Base-by-base conservation (phyloP, 352 stramenopile species). In the Phytophthora agathidicida region DNA sequence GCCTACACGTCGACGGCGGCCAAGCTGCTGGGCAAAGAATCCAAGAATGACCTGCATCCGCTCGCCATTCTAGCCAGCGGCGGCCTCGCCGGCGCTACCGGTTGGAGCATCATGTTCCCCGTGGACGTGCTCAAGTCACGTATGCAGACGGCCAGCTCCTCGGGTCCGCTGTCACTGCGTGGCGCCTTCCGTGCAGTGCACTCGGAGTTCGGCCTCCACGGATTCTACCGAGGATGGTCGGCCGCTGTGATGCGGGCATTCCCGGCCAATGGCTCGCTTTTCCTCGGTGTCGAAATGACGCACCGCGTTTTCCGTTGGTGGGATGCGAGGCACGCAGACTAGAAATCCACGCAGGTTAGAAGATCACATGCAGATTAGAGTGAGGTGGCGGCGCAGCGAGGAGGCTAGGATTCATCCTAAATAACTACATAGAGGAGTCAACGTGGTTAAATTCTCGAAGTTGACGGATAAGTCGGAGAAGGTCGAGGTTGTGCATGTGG, bases 231-330 rank as follows among this genome's bases (percentile, higher is more conserved):
- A 24, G 86, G 89, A 48, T 96, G 89, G 89, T 88, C 82, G 8
- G 85, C 87, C 1, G 87, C 86, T 0, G 87, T 95, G 35, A 23
- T 96, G 57, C 83, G 87, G 20, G 77, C 84, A n/a, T 96, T 96
- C 68, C 87, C 88, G 0, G 88, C 87, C 32, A 96, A 96, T 52
- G 89, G 87, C 17, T 91, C 86, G 54, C 81, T 96, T 8, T 96
- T 96, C 65, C 71, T 96, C 2, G 89, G 89, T n/a, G 84, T 94
- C 16, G 87, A 96, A 52, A 91, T 93, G 82, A 93, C 86, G 16
- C 83, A 94, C 56, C 85, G 83, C 32, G 42, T 91, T 31, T 92
- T 93, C 51, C 75, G 77, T 26, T 90, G 75, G 75, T 44, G 79
- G 11, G 80, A 88, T 38, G 59, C 63, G 20, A 64, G 54, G 51